These are phyloP conservation scores for Kluyveromyces dobzhanskii DNA, from an alignment of 805 yeast species.

Conservation along the genomic window DNA sequence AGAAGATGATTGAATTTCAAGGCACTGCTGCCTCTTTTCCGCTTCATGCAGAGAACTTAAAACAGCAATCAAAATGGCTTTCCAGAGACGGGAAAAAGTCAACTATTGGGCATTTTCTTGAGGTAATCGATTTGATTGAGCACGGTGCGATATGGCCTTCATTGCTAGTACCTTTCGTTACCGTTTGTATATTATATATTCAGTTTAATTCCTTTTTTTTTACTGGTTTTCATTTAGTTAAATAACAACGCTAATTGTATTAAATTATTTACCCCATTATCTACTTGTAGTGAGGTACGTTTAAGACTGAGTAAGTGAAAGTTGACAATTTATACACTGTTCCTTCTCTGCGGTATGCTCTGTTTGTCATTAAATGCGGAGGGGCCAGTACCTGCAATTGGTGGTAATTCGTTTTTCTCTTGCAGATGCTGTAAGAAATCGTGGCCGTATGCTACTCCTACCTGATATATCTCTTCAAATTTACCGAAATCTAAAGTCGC, in stretches of 20 bases:
- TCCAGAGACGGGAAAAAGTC: too few relatives aligned
- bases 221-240: background rate
- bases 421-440: conserved; percentile 45
- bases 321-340: conserved; percentile 47
- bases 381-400: conserved; percentile 43
- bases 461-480: conserved; percentile 80
- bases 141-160: too few relatives aligned
- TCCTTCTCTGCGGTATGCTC: conserved; percentile 43
- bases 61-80: conserved; percentile 1
- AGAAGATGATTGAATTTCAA: conserved; percentile 17
- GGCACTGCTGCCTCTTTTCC: background rate
- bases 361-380: conserved; percentile 14
- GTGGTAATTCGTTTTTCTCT: conserved; percentile 47
- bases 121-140: too few relatives aligned
- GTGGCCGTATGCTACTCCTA: conserved; percentile 71
- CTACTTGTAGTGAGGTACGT: too few relatives aligned
- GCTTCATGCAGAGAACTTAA: too few relatives aligned
- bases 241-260: too few relatives aligned
- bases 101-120: too few relatives aligned
- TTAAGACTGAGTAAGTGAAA: too few relatives aligned
- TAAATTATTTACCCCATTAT: too few relatives aligned
- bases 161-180: background rate
- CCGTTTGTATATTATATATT: conserved; percentile 4
- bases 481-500: conserved; percentile 89
- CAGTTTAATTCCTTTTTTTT: background rate